phyloP scores from a whole-genome alignment of 2,329 filamentous ascomycete genomes.

The Sclerotinia sclerotiorum region DNA sequence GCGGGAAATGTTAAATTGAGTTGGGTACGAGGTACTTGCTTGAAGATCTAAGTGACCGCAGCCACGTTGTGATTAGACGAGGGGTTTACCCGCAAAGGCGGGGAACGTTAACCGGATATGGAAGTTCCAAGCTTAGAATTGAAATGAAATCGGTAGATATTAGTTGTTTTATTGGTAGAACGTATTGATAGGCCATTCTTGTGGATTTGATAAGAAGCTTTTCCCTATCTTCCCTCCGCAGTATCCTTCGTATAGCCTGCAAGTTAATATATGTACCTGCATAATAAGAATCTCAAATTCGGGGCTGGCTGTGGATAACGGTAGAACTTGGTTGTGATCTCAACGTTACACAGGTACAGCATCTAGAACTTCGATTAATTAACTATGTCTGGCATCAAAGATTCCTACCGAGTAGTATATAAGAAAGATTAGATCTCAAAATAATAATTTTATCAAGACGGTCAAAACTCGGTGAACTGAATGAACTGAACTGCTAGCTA shows the following conservation, averaged over 20 bases:
- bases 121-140: not conserved
- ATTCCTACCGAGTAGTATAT: no score
- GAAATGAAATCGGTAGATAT: not conserved
- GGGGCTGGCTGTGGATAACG: not conserved
- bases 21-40: not conserved
- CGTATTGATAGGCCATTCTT: not conserved
- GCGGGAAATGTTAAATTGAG: not conserved
- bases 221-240: not conserved
- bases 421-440: no score
- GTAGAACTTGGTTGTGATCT: no score
- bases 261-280: not conserved
- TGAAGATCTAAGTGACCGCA: constrained; percentile 4
- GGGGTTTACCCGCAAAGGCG: not conserved
- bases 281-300: not conserved
- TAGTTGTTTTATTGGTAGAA: not conserved
- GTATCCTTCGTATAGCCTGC: no score
- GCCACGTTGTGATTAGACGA: not conserved
- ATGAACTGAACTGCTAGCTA: no score
- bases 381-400: no score
- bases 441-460: no score
- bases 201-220: not conserved
- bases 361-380: no score
- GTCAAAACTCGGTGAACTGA: no score
- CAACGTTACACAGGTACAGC: no score
- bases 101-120: not conserved